Conservation (phyloP, 2,329 filamentous ascomycete genomes). For the Fusarium sp. region DNA sequence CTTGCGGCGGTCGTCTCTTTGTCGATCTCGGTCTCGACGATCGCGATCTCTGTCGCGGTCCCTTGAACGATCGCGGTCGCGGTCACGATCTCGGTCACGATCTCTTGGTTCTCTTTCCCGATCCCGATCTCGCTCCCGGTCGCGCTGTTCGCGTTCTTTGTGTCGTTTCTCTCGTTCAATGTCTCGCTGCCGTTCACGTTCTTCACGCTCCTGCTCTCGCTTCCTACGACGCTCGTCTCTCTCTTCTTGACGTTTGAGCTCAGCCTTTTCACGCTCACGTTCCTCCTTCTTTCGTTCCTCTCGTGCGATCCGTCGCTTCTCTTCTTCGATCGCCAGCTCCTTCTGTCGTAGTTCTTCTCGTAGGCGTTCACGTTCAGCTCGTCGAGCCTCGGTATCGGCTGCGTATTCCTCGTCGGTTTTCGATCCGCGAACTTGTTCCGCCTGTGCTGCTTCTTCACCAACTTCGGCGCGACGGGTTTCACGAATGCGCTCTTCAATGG, state of each 20-base stretch:
- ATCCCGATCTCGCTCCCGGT: conserved; percentile 51
- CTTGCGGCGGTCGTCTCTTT: conserved; percentile 47
- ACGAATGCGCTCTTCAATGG: conserved; percentile 77
- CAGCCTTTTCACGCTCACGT: conserved; percentile 61
- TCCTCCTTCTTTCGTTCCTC: conserved; percentile 67
- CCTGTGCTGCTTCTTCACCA: conserved; percentile 74
- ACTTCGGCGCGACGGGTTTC: conserved; percentile 75
- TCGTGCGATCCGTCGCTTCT: conserved; percentile 68
- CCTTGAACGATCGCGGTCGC: conserved; percentile 47
- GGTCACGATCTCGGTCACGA: conserved; percentile 45
- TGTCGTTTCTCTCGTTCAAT: conserved; percentile 55
- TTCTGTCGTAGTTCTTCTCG: conserved; percentile 70
- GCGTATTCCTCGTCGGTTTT: conserved; percentile 82
- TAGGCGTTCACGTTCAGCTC: conserved; percentile 70
- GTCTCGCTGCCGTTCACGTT: conserved; percentile 62
- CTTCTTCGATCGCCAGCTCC: conserved; percentile 71
- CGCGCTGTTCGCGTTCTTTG: conserved; percentile 54
- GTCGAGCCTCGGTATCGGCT: conserved; percentile 71
- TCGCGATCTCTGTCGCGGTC: conserved; percentile 46
- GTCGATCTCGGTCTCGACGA: conserved; percentile 45
- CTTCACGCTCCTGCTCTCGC: conserved; percentile 66
- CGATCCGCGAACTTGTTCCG: conserved; percentile 72
- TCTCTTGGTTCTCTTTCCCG: conserved; percentile 44
- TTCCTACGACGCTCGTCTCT: conserved; percentile 62
- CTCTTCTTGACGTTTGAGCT: conserved; percentile 62